Evolutionary conservation across 225 moss, liverwort and hornwort species (phyloP).

Genomic region (Anthoceros angustus): DNA sequence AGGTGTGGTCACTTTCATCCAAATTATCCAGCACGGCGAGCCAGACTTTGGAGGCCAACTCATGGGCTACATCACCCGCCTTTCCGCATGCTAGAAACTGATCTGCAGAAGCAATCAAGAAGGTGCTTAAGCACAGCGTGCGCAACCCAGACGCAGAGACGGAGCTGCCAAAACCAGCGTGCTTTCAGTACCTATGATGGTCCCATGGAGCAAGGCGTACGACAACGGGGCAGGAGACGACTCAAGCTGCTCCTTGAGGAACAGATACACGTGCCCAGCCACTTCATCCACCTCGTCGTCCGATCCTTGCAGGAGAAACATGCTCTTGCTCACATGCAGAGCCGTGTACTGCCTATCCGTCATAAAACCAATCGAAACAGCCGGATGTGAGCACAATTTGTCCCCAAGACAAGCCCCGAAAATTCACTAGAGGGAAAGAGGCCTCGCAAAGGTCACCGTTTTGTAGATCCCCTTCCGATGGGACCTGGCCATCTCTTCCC

Average conservation of each 20-base stretch:
- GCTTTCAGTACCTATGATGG: slow-evolving; percentile 49
- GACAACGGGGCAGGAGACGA: slow-evolving; percentile 57
- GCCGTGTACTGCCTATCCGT: slow-evolving; percentile 72
- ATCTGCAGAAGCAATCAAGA: slow-evolving; percentile 26
- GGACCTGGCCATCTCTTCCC: slow-evolving; percentile 88
- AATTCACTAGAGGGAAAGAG: slow-evolving; percentile 4
- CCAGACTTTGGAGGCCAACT: slow-evolving; percentile 90
- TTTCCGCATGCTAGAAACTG: slow-evolving; percentile 97
- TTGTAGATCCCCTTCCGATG: slow-evolving; percentile 70
- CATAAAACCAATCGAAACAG: not conserved
- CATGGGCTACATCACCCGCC: slow-evolving; percentile 83
- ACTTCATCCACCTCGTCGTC: slow-evolving; percentile 64
- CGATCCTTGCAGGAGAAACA: slow-evolving; percentile 41
- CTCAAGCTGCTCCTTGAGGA: slow-evolving; percentile 88
- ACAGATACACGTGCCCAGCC: slow-evolving; percentile 87
- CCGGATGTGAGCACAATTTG: slow-evolving; percentile 6
- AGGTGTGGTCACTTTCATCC: slow-evolving; percentile 83
- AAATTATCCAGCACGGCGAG: slow-evolving; percentile 85
- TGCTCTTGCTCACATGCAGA: slow-evolving; percentile 59
- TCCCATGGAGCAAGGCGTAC: slow-evolving; percentile 90
- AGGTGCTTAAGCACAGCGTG: not conserved
- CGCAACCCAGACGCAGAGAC: not conserved
- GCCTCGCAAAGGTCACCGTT: slow-evolving; percentile 33
- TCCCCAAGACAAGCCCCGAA: slow-evolving; percentile 7
- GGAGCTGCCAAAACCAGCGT: not conserved